Base-by-base conservation (phyloP, 2,329 filamentous ascomycete genomes). In the Ustulina deusta region DNA sequence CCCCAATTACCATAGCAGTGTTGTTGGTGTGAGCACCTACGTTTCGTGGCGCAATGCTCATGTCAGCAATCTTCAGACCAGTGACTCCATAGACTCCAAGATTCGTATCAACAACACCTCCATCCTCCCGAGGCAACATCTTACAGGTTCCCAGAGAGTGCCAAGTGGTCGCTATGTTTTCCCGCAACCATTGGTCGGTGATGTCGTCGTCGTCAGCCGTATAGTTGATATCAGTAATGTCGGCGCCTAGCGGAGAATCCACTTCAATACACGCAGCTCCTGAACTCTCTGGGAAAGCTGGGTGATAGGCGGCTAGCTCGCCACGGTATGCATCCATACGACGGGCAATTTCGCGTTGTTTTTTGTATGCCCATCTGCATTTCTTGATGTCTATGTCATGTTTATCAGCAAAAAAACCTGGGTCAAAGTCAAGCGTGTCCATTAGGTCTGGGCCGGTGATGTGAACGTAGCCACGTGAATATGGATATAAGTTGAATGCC, bases 101-200 rank as follows among this genome's bases (percentile, higher is more conserved):
- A 42, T 59, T 52, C 1, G 20, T 25, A 42, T 67, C 60, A 3
- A 67, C 55, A 0, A 67, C 65, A 2, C 65, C 65, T 0, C 34
- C 52, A 15, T 63, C 0, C 15, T 55, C 6, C 1, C 11, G 32
- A 2, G 55, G 61, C 7, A 32, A 6, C 60, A 63, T 67, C 5
- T 44, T 60, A 20, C 65, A 67, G 13, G 55, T 67, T 2, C 60
- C 52, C 5, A 17, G 1, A 3, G 46, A 42, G 32, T 67, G 65
- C 60, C 55, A 63, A 1, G 60, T 29, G 1, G 60, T 60, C 20
- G 10, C 48, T 10, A 63, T 40, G 6, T 63, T 60, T 1, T 56
- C 22, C 7, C 65, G 44, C 15, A 67, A 11, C 65, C 65, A 67
- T 4, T 55, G 9, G 15, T 67, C 65, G n/a, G 60, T 56, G n/a